Evolutionary conservation across 2,329 filamentous ascomycete species (phyloP).

Genomic region (Phoma sp.): DNA sequence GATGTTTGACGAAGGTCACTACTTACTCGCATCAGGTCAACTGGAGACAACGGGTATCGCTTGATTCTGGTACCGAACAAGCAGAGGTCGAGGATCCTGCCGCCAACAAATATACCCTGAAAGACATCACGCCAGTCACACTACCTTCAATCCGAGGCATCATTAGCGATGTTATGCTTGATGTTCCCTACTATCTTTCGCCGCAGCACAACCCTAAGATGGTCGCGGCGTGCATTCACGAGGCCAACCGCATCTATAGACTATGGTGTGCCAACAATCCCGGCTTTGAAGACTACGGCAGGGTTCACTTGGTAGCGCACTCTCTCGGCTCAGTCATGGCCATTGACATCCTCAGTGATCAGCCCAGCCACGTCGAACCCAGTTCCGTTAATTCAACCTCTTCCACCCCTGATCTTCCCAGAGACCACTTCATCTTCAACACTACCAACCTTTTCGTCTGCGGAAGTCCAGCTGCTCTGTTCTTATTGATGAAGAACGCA

Average conservation of each 20-base stretch:
- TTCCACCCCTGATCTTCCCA: slow-evolving; percentile 56
- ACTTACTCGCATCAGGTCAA: slow-evolving; percentile 63
- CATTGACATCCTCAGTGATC: slow-evolving; percentile 85
- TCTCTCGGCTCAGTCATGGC: slow-evolving; percentile 95
- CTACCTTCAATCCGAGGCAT: slow-evolving; percentile 89
- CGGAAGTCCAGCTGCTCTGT: slow-evolving; percentile 91
- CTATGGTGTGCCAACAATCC: slow-evolving; percentile 95
- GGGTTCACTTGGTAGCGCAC: slow-evolving; percentile 91
- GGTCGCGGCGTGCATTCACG: slow-evolving; percentile 83
- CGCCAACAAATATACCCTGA: slow-evolving; percentile 70
- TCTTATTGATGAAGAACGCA: slow-evolving; percentile 80
- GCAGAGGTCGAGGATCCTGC: slow-evolving; percentile 62
- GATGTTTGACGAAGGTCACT: slow-evolving; percentile 7
- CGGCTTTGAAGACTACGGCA: slow-evolving; percentile 77
- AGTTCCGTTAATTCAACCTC: slow-evolving; percentile 40
- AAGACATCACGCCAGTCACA: slow-evolving; percentile 89
- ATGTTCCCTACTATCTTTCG: slow-evolving; percentile 97
- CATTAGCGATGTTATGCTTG: slow-evolving; percentile 97
- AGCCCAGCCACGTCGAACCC: slow-evolving; percentile 73
- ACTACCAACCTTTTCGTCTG: slow-evolving; percentile 87
- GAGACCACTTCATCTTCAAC: slow-evolving; percentile 80
- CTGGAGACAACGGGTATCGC: slow-evolving; percentile 86
- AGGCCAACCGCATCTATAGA: slow-evolving; percentile 94
- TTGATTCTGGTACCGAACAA: slow-evolving; percentile 70
- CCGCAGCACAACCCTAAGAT: slow-evolving; percentile 89